A percentile compares a stretch with the other conserved stretches of the same genome.
Conservation (phyloP, 2,329 filamentous ascomycete species). For the Fusarium compactum region DNA sequence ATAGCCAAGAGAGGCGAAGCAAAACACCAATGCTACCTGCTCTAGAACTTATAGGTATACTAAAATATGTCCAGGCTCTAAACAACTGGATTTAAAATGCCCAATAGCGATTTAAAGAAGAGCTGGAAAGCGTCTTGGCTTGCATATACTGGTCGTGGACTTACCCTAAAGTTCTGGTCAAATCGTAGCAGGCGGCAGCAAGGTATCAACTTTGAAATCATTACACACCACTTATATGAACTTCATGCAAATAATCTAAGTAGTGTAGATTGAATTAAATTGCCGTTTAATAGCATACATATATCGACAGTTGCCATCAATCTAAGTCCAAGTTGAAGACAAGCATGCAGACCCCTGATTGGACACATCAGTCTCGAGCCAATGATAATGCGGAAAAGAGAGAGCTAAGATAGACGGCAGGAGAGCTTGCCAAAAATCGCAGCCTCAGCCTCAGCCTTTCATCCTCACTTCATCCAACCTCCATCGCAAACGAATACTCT, state of each 20-base stretch:
- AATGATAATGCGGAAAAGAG: conserved; percentile 21
- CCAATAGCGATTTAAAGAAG: neutral
- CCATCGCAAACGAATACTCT: conserved; percentile 9
- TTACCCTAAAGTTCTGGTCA: neutral
- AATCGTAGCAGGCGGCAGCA: neutral
- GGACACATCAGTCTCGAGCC: conserved; percentile 9
- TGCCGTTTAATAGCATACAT: neutral
- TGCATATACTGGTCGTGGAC: neutral
- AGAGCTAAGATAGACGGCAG: conserved; percentile 19
- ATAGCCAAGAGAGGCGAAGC: neutral
- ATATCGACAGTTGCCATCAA: neutral
- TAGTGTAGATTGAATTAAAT: neutral
- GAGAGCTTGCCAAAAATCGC: conserved; percentile 41
- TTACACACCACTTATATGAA: neutral
- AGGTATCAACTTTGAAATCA: no score
- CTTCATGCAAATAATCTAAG: neutral
- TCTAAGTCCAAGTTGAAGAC: conserved; percentile 5
- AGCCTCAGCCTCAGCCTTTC: conserved; percentile 45
- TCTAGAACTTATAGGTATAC: neutral
- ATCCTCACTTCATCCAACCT: conserved; percentile 32
- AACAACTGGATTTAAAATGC: neutral
- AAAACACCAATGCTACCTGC: neutral
- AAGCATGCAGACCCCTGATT: conserved; percentile 32
- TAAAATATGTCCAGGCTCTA: neutral
- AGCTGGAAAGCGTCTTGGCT: neutral